A percentile compares a stretch with the other conserved stretches of the same genome.
phyloP scores from a whole-genome alignment of 2,329 filamentous ascomycete species.

The Sordariomycetes sp. region DNA sequence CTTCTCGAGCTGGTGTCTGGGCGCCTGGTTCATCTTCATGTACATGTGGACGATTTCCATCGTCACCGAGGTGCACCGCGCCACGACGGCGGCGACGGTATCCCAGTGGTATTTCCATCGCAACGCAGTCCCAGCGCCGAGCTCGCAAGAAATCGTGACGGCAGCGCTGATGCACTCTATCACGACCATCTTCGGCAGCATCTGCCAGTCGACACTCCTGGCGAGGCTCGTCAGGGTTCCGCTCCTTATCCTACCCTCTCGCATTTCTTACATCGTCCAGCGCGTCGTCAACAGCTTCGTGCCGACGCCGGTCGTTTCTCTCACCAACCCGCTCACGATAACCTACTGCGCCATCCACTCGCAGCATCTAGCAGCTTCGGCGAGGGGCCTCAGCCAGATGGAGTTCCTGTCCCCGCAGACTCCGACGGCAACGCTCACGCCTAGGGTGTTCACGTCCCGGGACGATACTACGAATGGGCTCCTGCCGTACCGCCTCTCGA shows the following conservation, averaged over 20 bases:
- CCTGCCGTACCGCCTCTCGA: constrained; percentile 83
- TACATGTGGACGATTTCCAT: constrained; percentile 93
- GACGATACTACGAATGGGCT: constrained; percentile 41
- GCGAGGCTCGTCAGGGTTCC: constrained; percentile 75
- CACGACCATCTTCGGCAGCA: constrained; percentile 83
- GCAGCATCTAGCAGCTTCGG: constrained; percentile 66
- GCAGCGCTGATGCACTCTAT: constrained; percentile 74
- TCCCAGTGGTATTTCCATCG: constrained; percentile 99
- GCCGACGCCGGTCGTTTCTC: constrained; percentile 71
- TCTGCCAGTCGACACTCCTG: constrained; percentile 78
- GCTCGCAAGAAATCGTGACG: constrained; percentile 69
- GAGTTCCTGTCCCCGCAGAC: constrained; percentile 64
- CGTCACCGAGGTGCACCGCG: constrained; percentile 78
- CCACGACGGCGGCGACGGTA: constrained; percentile 87
- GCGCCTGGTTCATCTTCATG: constrained; percentile 82
- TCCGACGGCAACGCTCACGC: constrained; percentile 62
- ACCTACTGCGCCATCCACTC: constrained; percentile 94
- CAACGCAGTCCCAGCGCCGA: constrained; percentile 64
- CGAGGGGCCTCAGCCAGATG: constrained; percentile 71
- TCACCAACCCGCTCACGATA: constrained; percentile 85
- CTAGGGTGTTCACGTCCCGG: constrained; percentile 33
- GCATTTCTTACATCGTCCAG: constrained; percentile 53
- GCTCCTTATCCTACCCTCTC: constrained; percentile 69
- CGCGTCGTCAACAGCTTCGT: constrained; percentile 70
- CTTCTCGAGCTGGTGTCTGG: constrained; percentile 87